These are phyloP conservation scores for Globisporangium camurandrum DNA, from an alignment of 352 stramenopile genomes.

Conservation along the genomic window DNA sequence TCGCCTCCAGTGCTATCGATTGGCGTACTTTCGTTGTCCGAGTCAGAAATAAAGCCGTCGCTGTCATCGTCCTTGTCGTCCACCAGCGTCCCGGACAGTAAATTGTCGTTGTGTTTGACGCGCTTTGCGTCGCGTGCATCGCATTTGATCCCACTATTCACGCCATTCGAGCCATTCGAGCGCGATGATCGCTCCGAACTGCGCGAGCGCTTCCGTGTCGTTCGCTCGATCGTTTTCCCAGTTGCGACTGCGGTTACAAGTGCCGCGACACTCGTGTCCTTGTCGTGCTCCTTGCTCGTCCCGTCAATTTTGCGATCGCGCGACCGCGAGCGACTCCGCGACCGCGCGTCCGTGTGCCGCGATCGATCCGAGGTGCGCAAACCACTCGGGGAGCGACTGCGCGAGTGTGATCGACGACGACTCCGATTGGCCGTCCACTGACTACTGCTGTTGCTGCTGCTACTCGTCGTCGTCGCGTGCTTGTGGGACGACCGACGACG, in stretches of 20 bases:
- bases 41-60: constrained; percentile 42
- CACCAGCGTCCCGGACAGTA: neutral
- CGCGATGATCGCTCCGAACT: constrained; percentile 5
- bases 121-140: too few species aligned
- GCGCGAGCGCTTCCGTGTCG: constrained; percentile 1
- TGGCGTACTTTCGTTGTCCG: constrained; percentile 34
- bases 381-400: too few species aligned
- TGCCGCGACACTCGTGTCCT: neutral
- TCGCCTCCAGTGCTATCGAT: constrained; percentile 6
- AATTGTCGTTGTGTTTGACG: neutral
- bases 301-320: constrained; percentile 3
- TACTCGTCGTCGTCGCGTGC: too few species aligned
- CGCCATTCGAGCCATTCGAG: too few species aligned
- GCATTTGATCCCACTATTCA: too few species aligned
- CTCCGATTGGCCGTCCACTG: neutral
- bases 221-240: too few species aligned
- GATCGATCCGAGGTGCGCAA: too few species aligned
- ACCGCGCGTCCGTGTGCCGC: too few species aligned
- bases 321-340: constrained; percentile 9
- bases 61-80: constrained; percentile 4
- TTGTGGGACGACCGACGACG: too few species aligned
- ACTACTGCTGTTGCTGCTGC: too few species aligned
- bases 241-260: neutral
- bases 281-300: constrained; percentile 2
- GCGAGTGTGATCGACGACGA: constrained; percentile 3